Base-by-base conservation (phyloP, 2,329 filamentous ascomycete species). In the Pyrenophora graminea region DNA sequence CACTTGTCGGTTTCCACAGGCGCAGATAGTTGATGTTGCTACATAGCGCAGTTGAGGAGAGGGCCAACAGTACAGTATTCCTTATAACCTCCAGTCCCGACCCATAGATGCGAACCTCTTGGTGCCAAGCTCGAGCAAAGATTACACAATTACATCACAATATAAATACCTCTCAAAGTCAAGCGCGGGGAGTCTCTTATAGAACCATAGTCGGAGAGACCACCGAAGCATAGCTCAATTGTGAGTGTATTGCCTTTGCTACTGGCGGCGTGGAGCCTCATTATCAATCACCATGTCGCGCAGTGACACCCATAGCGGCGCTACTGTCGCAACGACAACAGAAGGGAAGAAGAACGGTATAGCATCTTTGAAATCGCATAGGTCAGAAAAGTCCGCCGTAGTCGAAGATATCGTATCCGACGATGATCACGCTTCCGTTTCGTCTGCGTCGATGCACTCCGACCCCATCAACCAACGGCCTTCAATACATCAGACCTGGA, bases 401-500 rank as follows among this genome's bases (percentile, higher is more conserved):
- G 25, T 52, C 21, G 34, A 56, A 46, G 39, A 56, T 23, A 31
- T 58, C 37, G 42, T 46, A 38, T 37, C 37, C 34, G 45, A 56
- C 31, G 59, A 62, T 36, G 48, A 68, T 18, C 57, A 44, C 8
- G 54, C 56, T 7, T 68, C 68, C 10, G 44, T 62, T 25, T 68
- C 60, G 0, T 67, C 67, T 10, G 45, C 39, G 8, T 70, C 68
- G 32, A 68, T 64, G 4, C 52, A 53, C 32, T 63, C 64, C 13
- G 38, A 48, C 19, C 56, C 59, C 4, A 49, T 55, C 46, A 52
- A 68, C 9, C 48, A 59, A 1, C 58, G 60, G 10, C 52, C 40
- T 7, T 66, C 66, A 6, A 68, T 71, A 33, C 67, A 71, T 27
- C 67, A 68, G 15, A 67, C 68, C n/a, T 57, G 68, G 53, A 70